Base-by-base conservation (phyloP, 1,284 basidiomycete species). In the Austroboletus niveus region DNA sequence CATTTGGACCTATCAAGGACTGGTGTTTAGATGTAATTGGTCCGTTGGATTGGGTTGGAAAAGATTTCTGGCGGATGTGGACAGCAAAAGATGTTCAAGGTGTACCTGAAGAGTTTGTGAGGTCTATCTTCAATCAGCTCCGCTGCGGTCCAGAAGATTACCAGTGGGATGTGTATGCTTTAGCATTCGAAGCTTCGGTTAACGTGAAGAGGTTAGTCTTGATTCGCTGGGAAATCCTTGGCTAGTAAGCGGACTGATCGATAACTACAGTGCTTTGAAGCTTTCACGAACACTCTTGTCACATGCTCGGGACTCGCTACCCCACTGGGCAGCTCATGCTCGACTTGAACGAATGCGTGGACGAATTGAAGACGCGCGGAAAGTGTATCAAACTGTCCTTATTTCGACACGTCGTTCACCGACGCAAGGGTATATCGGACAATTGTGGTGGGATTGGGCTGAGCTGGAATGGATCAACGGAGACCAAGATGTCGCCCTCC, bases 371-470 rank as follows among this genome's bases (percentile, higher is more conserved):
- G 87, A 91, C 8, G 91, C 92, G 6, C 78, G 94, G 14, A 92
- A 92, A 59, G 81, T 97, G 3, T 97, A 94, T 68, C 77, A 84
- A 57, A 87, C 87, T 1, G 74, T 84, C 8, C 76, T 85, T 31
- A 72, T 74, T 49, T 72, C 73, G 40, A 71, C 78, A 1, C 69
- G 74, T 3, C 68, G 72, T 11, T 51, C 69, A 24, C 60, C 66
- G 4, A 66, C 61, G 8, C 63, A 69, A 24, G 57, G 64, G 8
- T 75, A 71, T 41, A 65, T 72, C n/a, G 72, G 75, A 17, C 71
- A 72, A 55, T 64, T 97, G 39, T 94, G 90, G 88, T 90, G 87
- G 73, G 83, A 88, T 45, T 97, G 92, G 92, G 89, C 88, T 0
- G 88, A 94, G 64, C 81, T 94, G 80, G 93, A 96, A 68, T 94